Evolutionary conservation across 768 basidiomycete species (phyloP).

Genomic region (Mrakia frigida): DNA sequence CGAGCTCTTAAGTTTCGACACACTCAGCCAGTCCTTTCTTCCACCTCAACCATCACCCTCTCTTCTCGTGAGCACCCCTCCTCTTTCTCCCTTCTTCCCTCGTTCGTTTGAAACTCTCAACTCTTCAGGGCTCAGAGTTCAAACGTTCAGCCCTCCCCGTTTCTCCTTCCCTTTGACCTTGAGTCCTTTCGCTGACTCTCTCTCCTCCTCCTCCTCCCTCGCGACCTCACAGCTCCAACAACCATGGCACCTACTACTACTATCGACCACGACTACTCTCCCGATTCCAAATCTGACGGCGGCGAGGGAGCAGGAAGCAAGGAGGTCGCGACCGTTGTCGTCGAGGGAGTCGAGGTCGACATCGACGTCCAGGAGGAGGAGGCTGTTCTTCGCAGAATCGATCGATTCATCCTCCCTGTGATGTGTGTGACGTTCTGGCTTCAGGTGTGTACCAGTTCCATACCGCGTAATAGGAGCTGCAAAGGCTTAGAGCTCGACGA

Average conservation of each 20-base stretch:
- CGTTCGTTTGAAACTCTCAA: too few species aligned
- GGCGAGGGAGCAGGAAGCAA: neutral
- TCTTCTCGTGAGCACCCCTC: neutral
- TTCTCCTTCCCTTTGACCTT: neutral
- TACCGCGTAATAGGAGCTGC: neutral
- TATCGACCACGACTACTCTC: conserved; percentile 17
- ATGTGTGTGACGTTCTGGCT: conserved; percentile 16
- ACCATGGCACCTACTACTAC: neutral
- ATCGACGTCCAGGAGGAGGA: neutral
- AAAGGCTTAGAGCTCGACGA: neutral
- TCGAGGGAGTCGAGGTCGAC: neutral
- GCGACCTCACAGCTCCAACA: neutral
- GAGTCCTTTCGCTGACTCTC: neutral
- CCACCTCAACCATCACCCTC: neutral
- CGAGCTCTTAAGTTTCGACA: neutral
- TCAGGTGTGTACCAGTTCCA: conserved; percentile 5
- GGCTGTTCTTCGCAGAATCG: neutral
- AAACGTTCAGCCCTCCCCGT: neutral
- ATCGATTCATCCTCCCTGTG: conserved; percentile 1
- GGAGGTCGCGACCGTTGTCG: neutral
- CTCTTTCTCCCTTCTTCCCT: too few species aligned
- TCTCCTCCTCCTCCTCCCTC: neutral
- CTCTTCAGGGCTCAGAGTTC: too few species aligned
- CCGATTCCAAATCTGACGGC: neutral
- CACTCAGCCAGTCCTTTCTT: neutral